Base-by-base conservation (phyloP, 345 rosid species). In the Salix viminalis region DNA sequence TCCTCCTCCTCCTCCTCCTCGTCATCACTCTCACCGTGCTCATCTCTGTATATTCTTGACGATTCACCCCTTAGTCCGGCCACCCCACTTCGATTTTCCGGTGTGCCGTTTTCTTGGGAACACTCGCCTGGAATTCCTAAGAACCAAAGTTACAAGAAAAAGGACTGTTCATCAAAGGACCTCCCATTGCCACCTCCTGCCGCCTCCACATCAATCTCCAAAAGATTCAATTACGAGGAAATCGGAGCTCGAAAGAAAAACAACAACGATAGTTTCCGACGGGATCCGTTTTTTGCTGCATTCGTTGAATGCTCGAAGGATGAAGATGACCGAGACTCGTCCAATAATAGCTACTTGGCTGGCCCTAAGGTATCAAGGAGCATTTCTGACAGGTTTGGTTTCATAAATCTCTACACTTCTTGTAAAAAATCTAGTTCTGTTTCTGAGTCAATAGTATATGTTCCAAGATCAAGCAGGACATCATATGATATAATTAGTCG, bases 81-180 rank as follows among this genome's bases (percentile, higher is more conserved):
- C 26, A 88, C 88, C 46, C 90, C 97, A 4, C 87, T 86, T 42
- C 83, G 87, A 24, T 77, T 86, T 60, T 82, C 86, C n/a, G 98
- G 97, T 5, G 88, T 91, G 16, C 99, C 99, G 4, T 95, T 95
- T 78, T 95, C 99, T 0, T 95, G 99, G 99, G 99, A 95, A 67
- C 86, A 88, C 4, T 79, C 88, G 14, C 99, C 99, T 0, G 99
- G 99, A 48, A 87, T 91, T 50, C 98, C 99, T 6, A 95, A 95
- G 86, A 91, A 85, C 54, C 83, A 79, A 28, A 68, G 62, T 60
- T 72, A 76, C 77, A 76, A 70, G 67, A 83, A 79, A 42, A 84
- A 80, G 15, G 86, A 85, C 21, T 71, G 87, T 39, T 32, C 58
- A 4, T 12, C 67, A 13, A 81, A 78, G 79, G 65, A 78, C 41